These are phyloP conservation scores for Melaleuca quinquenervia DNA, from an alignment of 345 rosid species.

Conservation along the genomic window DNA sequence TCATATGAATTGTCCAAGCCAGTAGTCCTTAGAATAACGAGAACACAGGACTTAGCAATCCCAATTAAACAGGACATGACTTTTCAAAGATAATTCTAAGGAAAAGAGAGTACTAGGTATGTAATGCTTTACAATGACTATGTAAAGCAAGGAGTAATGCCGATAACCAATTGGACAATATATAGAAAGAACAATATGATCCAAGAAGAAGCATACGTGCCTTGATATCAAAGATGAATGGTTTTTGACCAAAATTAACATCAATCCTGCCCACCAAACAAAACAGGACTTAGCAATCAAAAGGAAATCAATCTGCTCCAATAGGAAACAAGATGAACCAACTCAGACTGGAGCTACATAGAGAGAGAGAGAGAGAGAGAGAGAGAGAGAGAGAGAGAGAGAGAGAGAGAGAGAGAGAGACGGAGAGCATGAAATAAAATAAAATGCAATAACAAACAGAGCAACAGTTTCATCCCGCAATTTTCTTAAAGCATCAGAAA, in stretches of 20 bases:
- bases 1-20: not conserved
- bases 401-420: not conserved
- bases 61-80: not conserved
- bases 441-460: not conserved
- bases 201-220: slow-evolving; percentile 19
- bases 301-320: not conserved
- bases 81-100: not conserved
- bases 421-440: not conserved
- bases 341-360: not conserved
- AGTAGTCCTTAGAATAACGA: not conserved
- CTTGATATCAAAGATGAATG: slow-evolving; percentile 77
- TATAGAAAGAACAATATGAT: not conserved
- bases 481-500: not conserved
- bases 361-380: not conserved
- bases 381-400: not conserved
- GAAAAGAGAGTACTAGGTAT: not conserved
- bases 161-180: not conserved
- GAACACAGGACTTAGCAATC: not conserved
- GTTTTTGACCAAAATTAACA: slow-evolving; percentile 81
- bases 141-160: not conserved
- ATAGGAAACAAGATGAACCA: not conserved
- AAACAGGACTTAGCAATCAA: not conserved
- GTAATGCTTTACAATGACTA: not conserved
- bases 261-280: slow-evolving; percentile 46
- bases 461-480: not conserved